A percentile compares a stretch with the other conserved stretches of the same genome.
Conservation (phyloP, 345 rosid species). For the Lepidium africanum region DNA sequence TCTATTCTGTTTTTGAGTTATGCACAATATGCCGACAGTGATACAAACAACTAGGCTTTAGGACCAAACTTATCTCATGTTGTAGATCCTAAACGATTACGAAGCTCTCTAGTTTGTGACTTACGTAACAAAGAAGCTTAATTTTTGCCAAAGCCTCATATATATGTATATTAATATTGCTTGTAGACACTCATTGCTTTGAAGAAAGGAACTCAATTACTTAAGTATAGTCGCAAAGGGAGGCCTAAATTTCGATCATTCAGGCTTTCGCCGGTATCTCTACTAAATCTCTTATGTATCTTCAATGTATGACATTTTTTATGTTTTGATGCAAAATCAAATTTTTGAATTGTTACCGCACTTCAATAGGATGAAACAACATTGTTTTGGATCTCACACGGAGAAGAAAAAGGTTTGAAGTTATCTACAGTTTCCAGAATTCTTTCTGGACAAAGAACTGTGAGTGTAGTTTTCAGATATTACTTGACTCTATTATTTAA, state of each 20-base stretch:
- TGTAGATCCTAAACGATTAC: background rate
- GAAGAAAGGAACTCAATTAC: slow-evolving; percentile 78
- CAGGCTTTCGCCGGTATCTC: slow-evolving; percentile 58
- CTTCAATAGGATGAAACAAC: slow-evolving; percentile 68
- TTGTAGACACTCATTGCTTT: slow-evolving; percentile 71
- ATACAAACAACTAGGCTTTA: too few relatives aligned
- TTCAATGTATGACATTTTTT: background rate
- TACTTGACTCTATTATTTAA: background rate
- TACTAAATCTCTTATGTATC: background rate
- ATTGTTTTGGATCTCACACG: slow-evolving; percentile 76
- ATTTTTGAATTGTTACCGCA: background rate
- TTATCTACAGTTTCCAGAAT: slow-evolving; percentile 58
- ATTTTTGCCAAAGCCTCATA: background rate
- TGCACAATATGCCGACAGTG: too few relatives aligned
- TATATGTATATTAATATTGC: background rate
- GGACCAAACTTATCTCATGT: background rate
- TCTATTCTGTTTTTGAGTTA: background rate
- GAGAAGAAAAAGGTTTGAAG: slow-evolving; percentile 64
- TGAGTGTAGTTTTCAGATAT: slow-evolving; percentile 33
- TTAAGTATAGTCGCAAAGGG: slow-evolving; percentile 91
- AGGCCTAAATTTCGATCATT: slow-evolving; percentile 88
- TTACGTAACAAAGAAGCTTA: background rate
- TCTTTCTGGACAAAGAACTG: slow-evolving; percentile 93
- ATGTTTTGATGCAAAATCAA: background rate
- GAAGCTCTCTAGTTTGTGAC: background rate